phyloP scores from a whole-genome alignment of 129 eudicot genomes.

The Tagetes erecta region DNA sequence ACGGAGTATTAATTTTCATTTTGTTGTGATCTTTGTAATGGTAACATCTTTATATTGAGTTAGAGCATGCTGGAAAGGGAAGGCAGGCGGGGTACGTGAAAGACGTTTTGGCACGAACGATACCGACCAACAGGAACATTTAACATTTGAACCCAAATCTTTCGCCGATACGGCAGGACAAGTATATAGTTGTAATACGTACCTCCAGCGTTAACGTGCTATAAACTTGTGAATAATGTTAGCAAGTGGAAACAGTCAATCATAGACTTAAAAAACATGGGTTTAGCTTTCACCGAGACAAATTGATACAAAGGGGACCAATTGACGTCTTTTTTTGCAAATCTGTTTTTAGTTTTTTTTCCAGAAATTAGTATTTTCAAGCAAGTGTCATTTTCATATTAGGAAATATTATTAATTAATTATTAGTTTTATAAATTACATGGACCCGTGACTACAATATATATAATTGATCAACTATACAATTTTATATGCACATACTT shows the following conservation, averaged over 20 bases:
- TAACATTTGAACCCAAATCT: too few relatives aligned
- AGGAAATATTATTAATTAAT: background rate
- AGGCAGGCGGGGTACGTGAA: too few relatives aligned
- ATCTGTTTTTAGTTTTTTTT: constrained; percentile 8
- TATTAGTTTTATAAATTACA: background rate
- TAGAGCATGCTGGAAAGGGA: too few relatives aligned
- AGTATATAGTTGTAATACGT: too few relatives aligned
- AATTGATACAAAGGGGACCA: constrained; percentile 27
- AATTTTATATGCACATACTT: constrained; percentile 25
- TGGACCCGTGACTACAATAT: constrained; percentile 33
- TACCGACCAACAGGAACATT: too few relatives aligned
- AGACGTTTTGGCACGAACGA: too few relatives aligned
- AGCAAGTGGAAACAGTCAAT: constrained; percentile 3
- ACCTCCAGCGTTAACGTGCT: background rate
- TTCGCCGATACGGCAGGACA: too few relatives aligned
- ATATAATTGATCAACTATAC: background rate
- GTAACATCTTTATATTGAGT: too few relatives aligned
- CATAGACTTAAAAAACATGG: constrained; percentile 4
- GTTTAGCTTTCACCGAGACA: constrained; percentile 4
- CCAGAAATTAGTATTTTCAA: background rate
- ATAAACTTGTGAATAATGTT: background rate
- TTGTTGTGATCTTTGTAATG: too few relatives aligned
- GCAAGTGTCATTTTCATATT: background rate
- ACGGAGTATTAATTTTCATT: too few relatives aligned
- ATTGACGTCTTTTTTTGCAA: constrained; percentile 17